A percentile compares a stretch with the other conserved stretches of the same genome.
These are phyloP conservation scores for Begonia loranthoides DNA, from an alignment of 306 rosid species.

Conservation along the genomic window DNA sequence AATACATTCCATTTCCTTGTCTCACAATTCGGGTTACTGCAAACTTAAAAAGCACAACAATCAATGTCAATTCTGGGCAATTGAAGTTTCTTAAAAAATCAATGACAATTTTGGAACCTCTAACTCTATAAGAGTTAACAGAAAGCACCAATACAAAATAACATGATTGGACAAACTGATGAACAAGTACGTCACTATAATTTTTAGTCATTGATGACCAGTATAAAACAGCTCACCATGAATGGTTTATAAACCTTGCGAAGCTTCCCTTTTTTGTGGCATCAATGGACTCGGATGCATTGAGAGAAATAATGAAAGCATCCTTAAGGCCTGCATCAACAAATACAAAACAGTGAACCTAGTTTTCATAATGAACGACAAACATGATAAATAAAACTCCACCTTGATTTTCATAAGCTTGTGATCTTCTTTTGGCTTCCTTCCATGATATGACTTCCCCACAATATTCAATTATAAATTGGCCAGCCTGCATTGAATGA, in stretches of 20 bases:
- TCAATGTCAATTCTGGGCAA: slow-evolving; percentile 20
- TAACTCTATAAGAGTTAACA: too few relatives aligned
- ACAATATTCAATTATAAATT: slow-evolving; percentile 78
- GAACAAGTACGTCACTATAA: too few relatives aligned
- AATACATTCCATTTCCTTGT: slow-evolving; percentile 93
- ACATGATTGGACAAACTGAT: too few relatives aligned
- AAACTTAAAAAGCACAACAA: slow-evolving; percentile 21
- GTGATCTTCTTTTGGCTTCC: slow-evolving; percentile 88
- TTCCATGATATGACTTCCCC: slow-evolving; percentile 98
- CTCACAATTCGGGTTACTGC: slow-evolving; percentile 90
- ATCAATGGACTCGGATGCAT: slow-evolving; percentile 86
- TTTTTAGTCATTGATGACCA: too few relatives aligned
- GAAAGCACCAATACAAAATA: too few relatives aligned
- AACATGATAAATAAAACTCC: slow-evolving; percentile 6
- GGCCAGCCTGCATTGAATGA: slow-evolving; percentile 44
- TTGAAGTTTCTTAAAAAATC: too few relatives aligned
- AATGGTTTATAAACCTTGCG: slow-evolving; percentile 91
- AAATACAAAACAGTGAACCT: slow-evolving; percentile 12
- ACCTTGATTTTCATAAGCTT: slow-evolving; percentile 79
- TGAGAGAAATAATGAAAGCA: slow-evolving; percentile 83
- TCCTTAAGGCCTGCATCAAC: slow-evolving; percentile 70
- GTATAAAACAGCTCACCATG: slow-evolving; percentile 48
- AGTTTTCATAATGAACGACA: slow-evolving; percentile 12
- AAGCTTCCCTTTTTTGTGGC: slow-evolving; percentile 92
- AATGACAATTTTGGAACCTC: too few relatives aligned